A percentile compares a stretch with the other conserved stretches of the same genome.
Conservation (phyloP, 352 stramenopile genomes). For the Phytophthora capsici region DNA sequence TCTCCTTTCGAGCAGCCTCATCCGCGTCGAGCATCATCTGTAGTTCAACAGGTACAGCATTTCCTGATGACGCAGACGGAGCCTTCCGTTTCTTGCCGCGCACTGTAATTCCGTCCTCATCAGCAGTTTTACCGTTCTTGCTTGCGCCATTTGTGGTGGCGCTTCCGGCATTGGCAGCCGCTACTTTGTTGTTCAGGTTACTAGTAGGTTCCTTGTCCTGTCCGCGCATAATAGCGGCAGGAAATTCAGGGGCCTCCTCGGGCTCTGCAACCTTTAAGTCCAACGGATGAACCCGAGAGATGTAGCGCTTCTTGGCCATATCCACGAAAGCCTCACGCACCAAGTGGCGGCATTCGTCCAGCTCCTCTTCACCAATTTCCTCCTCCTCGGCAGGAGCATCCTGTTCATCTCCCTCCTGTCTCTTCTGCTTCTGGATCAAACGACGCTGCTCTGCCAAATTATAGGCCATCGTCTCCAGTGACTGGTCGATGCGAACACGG, state of each 20-base stretch:
- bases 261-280: slow-evolving; percentile 74
- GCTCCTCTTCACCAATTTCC: slow-evolving; percentile 74
- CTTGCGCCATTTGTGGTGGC: slow-evolving; percentile 4
- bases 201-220: slow-evolving; percentile 38
- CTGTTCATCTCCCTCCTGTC: slow-evolving; percentile 23
- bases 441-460: slow-evolving; percentile 70
- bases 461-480: slow-evolving; percentile 83
- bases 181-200: slow-evolving; percentile 23
- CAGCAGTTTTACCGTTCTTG: slow-evolving; percentile 28
- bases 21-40: slow-evolving; percentile 89
- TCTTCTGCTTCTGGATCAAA: slow-evolving; percentile 39
- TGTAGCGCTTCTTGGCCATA: slow-evolving; percentile 91
- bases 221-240: slow-evolving; percentile 65
- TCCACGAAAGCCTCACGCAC: slow-evolving; percentile 82
- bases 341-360: slow-evolving; percentile 65
- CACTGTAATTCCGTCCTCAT: slow-evolving; percentile 79
- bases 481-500: slow-evolving; percentile 86
- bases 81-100: slow-evolving; percentile 71
- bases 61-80: slow-evolving; percentile 33
- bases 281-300: slow-evolving; percentile 84
- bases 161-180: slow-evolving; percentile 24
- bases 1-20: slow-evolving; percentile 48
- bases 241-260: slow-evolving; percentile 67
- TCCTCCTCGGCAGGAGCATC: slow-evolving; percentile 34
- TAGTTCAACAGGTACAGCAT: slow-evolving; percentile 78